Evolutionary conservation across 768 basidiomycete genomes (phyloP).

Genomic region (Agaricus sinodeliciosus): DNA sequence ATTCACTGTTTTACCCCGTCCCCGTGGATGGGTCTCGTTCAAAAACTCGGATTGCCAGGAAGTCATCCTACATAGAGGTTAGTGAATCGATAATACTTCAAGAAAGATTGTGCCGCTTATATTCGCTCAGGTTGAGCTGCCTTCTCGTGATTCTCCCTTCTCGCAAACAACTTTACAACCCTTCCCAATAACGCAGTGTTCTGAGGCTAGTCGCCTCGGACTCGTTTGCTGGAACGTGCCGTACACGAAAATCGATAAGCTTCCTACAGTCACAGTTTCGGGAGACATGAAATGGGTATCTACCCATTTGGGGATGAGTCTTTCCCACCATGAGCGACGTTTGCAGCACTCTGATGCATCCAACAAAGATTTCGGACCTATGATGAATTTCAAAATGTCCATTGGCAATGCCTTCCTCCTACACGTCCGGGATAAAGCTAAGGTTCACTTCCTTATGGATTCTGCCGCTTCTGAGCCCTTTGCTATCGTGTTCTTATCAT

Average conservation of each 20-base stretch:
- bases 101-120: constrained; percentile 15
- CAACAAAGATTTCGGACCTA: constrained; percentile 1
- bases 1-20: constrained; percentile 31
- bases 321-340: constrained; percentile 17
- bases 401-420: constrained; percentile 15
- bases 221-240: constrained; percentile 23
- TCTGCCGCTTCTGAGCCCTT: constrained; percentile 13
- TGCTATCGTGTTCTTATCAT: constrained; percentile 39
- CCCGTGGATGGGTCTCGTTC: constrained; percentile 30
- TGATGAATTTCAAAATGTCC: constrained; percentile 19
- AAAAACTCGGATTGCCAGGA: constrained; percentile 44
- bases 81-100: constrained; percentile 14
- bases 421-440: neutral
- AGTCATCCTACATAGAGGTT: constrained; percentile 45
- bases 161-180: constrained; percentile 15
- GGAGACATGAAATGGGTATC: constrained; percentile 17
- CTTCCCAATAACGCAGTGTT: constrained; percentile 21
- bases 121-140: constrained; percentile 21
- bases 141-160: constrained; percentile 13
- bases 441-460: neutral
- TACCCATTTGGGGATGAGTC: constrained; percentile 15
- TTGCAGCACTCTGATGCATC: constrained; percentile 2
- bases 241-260: constrained; percentile 22
- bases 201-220: constrained; percentile 8
- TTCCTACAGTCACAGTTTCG: constrained; percentile 16